These are phyloP conservation scores for Corymbia maculata DNA, from an alignment of 345 rosid species.

Conservation along the genomic window DNA sequence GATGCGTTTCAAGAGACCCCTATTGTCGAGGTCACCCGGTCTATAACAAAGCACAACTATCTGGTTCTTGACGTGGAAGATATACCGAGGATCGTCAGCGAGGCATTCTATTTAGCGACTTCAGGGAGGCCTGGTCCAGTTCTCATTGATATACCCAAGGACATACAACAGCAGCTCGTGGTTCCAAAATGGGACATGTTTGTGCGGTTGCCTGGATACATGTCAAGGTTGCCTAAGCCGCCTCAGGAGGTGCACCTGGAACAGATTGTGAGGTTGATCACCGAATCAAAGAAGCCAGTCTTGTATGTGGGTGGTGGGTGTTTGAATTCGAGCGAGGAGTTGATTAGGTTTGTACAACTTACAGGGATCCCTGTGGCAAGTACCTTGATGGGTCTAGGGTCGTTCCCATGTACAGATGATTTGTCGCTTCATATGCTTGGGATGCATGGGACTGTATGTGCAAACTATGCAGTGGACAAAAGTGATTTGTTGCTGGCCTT, in stretches of 20 bases:
- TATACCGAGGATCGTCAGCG: constrained; percentile 74
- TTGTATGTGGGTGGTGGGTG: constrained; percentile 98
- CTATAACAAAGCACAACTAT: constrained; percentile 90
- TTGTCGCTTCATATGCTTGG: constrained; percentile 89
- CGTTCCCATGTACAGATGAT: constrained; percentile 50
- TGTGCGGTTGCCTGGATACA: constrained; percentile 58
- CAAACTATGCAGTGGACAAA: constrained; percentile 84
- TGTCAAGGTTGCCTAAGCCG: constrained; percentile 68
- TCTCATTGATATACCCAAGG: constrained; percentile 85
- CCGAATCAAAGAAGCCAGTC: constrained; percentile 75
- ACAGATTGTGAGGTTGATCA: constrained; percentile 71
- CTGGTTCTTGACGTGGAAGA: constrained; percentile 85
- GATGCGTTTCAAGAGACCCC: constrained; percentile 96
- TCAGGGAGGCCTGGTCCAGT: constrained; percentile 95
- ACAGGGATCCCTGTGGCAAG: constrained; percentile 93
- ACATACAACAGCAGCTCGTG: constrained; percentile 84
- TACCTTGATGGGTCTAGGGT: constrained; percentile 95
- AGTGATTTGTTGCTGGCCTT: constrained; percentile 85
- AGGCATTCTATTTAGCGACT: constrained; percentile 85
- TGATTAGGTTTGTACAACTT: constrained; percentile 72
- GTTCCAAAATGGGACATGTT: constrained; percentile 68
- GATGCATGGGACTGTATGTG: constrained; percentile 95
- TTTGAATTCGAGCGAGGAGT: constrained; percentile 81
- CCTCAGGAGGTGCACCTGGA: constrained; percentile 52
- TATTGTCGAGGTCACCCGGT: constrained; percentile 85